phyloP scores from a whole-genome alignment of 2,329 filamentous ascomycete species.

The Nothophaeocryptopus gaeumannii region DNA sequence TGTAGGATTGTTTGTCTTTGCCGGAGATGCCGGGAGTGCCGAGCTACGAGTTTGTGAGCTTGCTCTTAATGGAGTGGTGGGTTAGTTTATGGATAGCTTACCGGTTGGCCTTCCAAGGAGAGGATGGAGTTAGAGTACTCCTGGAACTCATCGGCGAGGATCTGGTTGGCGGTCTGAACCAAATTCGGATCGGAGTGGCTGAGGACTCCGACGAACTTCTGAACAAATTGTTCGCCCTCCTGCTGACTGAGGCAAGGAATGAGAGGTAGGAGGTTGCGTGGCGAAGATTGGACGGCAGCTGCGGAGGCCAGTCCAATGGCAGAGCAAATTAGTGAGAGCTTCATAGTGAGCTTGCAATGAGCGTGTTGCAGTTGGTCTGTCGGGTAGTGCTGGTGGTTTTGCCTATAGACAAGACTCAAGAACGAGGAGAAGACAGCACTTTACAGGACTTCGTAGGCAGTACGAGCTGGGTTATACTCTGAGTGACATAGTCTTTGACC shows the following conservation, averaged over 20 bases:
- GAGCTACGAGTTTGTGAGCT: slow-evolving; percentile 3
- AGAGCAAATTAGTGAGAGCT: slow-evolving; percentile 7
- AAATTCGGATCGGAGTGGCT: slow-evolving; percentile 2
- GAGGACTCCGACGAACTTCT: slow-evolving; percentile 12
- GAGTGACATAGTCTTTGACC: too few species aligned
- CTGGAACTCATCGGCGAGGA: slow-evolving; percentile 14
- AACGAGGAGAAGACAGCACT: too few species aligned
- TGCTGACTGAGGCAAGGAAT: slow-evolving; percentile 8
- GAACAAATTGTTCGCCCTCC: slow-evolving; percentile 4
- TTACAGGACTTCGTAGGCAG: too few species aligned
- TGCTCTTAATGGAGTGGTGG: neutral
- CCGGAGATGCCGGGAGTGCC: neutral
- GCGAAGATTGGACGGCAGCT: neutral
- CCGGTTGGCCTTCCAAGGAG: slow-evolving; percentile 9
- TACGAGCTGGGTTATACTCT: too few species aligned
- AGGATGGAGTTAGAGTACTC: slow-evolving; percentile 18
- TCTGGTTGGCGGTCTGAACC: slow-evolving; percentile 6
- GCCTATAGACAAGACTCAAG: too few species aligned
- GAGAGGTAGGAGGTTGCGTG: neutral
- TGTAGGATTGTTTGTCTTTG: slow-evolving; percentile 4
- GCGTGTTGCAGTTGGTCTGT: too few species aligned
- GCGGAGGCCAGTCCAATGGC: slow-evolving; percentile 1
- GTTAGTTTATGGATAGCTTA: neutral
- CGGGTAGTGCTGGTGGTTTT: too few species aligned
- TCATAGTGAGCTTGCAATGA: slow-evolving; percentile 6